phyloP scores from a whole-genome alignment of 768 basidiomycete genomes.

The Artomyces pyxidatus region DNA sequence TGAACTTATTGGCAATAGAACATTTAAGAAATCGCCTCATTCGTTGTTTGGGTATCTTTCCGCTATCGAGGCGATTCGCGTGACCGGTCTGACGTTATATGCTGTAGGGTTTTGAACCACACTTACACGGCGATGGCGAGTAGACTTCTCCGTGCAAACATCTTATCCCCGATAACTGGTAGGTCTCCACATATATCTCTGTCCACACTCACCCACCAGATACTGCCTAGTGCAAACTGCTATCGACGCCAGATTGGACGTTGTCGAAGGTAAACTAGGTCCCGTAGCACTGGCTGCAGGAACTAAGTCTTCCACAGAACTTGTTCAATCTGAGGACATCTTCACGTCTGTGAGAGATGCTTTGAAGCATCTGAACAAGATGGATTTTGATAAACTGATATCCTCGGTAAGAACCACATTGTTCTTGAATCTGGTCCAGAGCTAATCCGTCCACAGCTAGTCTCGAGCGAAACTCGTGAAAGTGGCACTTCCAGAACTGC shows the following conservation, averaged over 20 bases:
- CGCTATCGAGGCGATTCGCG: too few species aligned
- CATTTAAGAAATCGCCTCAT: slow-evolving; percentile 56
- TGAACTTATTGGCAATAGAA: slow-evolving; percentile 77
- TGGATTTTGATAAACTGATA: slow-evolving; percentile 87
- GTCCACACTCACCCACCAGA: not conserved
- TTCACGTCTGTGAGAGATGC: slow-evolving; percentile 63
- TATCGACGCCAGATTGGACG: slow-evolving; percentile 79
- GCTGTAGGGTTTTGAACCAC: slow-evolving; percentile 57
- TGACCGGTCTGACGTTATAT: too few species aligned
- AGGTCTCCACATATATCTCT: slow-evolving; percentile 3
- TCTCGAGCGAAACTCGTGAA: slow-evolving; percentile 49
- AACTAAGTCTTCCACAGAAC: slow-evolving; percentile 36
- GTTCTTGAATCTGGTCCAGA: not conserved
- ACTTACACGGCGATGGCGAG: slow-evolving; percentile 89
- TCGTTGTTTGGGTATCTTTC: slow-evolving; percentile 71
- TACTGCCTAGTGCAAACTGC: slow-evolving; percentile 41
- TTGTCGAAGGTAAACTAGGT: slow-evolving; percentile 65
- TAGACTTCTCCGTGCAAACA: slow-evolving; percentile 68
- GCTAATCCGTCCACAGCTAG: slow-evolving; percentile 40
- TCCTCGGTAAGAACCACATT: slow-evolving; percentile 38
- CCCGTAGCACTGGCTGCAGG: not conserved
- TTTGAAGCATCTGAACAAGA: slow-evolving; percentile 61
- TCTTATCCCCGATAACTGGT: slow-evolving; percentile 80
- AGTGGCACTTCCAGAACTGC: slow-evolving; percentile 53
- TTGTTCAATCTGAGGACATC: slow-evolving; percentile 68